These are phyloP conservation scores for Fraxinus ornus DNA, from an alignment of 305 asterid genomes.

Conservation along the genomic window DNA sequence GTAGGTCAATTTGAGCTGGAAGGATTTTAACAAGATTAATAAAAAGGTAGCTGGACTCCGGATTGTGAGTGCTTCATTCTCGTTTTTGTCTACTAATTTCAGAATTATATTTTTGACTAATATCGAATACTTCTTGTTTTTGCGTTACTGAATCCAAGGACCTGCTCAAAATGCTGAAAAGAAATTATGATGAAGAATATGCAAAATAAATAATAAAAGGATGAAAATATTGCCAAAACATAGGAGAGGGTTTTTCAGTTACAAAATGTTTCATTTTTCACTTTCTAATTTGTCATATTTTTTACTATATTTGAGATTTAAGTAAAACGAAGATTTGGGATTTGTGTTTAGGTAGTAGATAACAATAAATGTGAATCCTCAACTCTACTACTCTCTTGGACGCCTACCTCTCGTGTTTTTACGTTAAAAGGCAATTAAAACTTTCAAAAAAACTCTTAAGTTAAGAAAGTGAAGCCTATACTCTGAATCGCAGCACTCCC, in stretches of 20 bases:
- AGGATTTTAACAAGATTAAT: conserved; percentile 67
- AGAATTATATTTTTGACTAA: neutral
- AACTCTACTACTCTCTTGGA: too few species aligned
- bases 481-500: too few species aligned
- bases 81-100: neutral
- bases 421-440: too few species aligned
- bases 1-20: conserved; percentile 83
- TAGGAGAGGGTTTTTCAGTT: neutral
- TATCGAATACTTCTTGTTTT: neutral
- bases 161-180: neutral
- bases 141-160: neutral
- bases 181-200: neutral
- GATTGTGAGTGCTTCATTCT: conserved; percentile 48
- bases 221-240: neutral
- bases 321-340: neutral
- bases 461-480: too few species aligned
- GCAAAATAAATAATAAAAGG: neutral
- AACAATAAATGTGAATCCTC: neutral
- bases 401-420: too few species aligned
- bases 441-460: too few species aligned
- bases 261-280: neutral
- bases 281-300: neutral
- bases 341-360: neutral
- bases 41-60: conserved; percentile 65
- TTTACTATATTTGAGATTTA: neutral